Evolutionary conservation across 768 basidiomycete genomes (phyloP).

Genomic region (Termitomyces sp.): DNA sequence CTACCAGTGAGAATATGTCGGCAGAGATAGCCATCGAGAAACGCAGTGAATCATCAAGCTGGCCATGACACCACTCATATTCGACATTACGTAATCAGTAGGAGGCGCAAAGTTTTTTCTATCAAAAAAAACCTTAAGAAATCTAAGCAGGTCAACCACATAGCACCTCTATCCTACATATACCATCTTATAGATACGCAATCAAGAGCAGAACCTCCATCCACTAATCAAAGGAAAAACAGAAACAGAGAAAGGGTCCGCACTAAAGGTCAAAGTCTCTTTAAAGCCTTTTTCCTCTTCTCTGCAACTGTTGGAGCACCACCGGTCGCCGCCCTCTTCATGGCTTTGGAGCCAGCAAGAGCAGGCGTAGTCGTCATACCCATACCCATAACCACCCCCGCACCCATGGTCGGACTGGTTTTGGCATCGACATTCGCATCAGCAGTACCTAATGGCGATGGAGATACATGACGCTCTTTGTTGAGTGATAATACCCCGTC

Average conservation of each 20-base stretch:
- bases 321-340: conserved; percentile 63
- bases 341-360: conserved; percentile 48
- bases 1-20: conserved; percentile 33
- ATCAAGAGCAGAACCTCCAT: conserved; percentile 3
- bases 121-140: not conserved
- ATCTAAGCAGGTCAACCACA: not conserved
- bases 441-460: conserved; percentile 65
- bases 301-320: conserved; percentile 52
- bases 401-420: conserved; percentile 25
- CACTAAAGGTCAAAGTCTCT: conserved; percentile 49
- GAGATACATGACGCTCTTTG: conserved; percentile 64
- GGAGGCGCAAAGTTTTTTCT: not conserved
- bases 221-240: not conserved
- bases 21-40: conserved; percentile 13
- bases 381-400: conserved; percentile 22
- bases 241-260: not conserved
- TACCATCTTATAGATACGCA: conserved; percentile 3
- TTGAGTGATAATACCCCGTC: conserved; percentile 24
- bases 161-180: conserved; percentile 9
- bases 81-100: conserved; percentile 6
- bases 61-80: not conserved
- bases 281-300: conserved; percentile 87
- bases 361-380: conserved; percentile 27
- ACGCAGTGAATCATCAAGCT: conserved; percentile 11
- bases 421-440: conserved; percentile 59